Evolutionary conservation across 176 grass and related monocot genomes (phyloP), one percentile per base, ranked within the genome.

Genomic region (Coix lacrymajobi): DNA sequence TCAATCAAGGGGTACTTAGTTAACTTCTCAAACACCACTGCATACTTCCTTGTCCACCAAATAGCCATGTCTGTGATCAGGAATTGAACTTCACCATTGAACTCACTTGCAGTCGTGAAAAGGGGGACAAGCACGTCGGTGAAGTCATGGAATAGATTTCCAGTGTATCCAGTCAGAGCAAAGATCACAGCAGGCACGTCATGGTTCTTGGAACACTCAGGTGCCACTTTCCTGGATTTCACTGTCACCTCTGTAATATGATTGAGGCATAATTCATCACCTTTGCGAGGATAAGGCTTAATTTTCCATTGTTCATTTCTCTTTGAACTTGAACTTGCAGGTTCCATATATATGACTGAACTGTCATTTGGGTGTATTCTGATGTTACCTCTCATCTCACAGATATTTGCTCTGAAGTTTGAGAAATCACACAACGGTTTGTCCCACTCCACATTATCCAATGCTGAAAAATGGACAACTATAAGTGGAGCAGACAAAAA

Each of bases 111-210:
- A 0, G 96, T 95, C 0, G 89, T 93, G 88, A 98, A 98, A 52
- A 98, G 90, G 8, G 96, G 96, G 41, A 98, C 93, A 28, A 98
- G 82, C 26, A 93, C 87, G 77, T 98, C 96, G 0, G 93, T 98
- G 88, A 93, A 98, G 82, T 93, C 96, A 32, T 98, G 96, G 74
- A 95, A 98, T 28, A 95, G 83, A 73, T 98, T 98, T 76, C 96
- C 96, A 0, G 89, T 93, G 82, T 95, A 98, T 20, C 92, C 96
- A n/a, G 89, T 94, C 39, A 95, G 69, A 9, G 92, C 78, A 69
- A 98, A 98, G 31, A 98, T 69, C 29, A 98, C 56, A 1, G 52
- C 91, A 1, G 96, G 92, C 58, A 91, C 86, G 1, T 88, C 61
- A 76, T 98, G 93, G 40, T 95, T 74, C 48, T 81, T 84, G 37